phyloP scores from a whole-genome alignment of 2,329 filamentous ascomycete species.

The Fusarium albidum region DNA sequence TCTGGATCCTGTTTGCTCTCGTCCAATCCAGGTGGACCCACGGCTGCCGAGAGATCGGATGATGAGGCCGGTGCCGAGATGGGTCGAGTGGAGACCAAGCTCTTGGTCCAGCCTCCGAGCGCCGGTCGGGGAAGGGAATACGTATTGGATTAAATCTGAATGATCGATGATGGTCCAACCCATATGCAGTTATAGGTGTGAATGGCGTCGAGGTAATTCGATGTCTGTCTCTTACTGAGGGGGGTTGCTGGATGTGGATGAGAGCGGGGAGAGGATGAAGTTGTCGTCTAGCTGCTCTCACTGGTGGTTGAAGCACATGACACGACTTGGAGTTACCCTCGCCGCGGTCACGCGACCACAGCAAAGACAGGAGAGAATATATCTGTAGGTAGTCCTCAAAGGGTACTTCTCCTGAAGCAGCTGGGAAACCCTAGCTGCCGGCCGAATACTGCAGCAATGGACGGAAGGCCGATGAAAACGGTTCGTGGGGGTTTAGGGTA shows the following conservation, averaged over 20 bases:
- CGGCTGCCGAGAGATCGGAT: conserved; percentile 39
- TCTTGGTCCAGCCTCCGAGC: conserved; percentile 17
- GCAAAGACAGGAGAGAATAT: conserved; percentile 7
- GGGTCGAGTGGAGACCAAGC: conserved; percentile 27
- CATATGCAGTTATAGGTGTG: not conserved
- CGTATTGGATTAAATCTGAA: not conserved
- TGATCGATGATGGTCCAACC: not conserved
- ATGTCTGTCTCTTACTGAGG: conserved; percentile 10
- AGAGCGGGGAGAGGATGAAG: conserved; percentile 28
- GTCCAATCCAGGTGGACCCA: conserved; percentile 38
- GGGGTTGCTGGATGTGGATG: conserved; percentile 26
- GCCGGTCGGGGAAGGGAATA: conserved; percentile 3
- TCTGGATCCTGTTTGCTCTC: conserved; percentile 33
- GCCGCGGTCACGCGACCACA: conserved; percentile 30
- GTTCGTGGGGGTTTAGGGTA: too few species aligned
- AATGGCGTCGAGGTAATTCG: not conserved
- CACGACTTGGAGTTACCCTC: conserved; percentile 8
- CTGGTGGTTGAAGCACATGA: conserved; percentile 32
- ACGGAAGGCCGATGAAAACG: too few species aligned
- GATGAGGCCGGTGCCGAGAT: conserved; percentile 39
- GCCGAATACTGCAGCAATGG: too few species aligned
- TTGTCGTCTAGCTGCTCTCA: conserved; percentile 22
- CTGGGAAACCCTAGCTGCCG: not conserved
- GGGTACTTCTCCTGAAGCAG: not conserved
- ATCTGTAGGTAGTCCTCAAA: conserved; percentile 16